phyloP scores from a whole-genome alignment of 2,329 filamentous ascomycete species.

The Leptographium flavum region DNA sequence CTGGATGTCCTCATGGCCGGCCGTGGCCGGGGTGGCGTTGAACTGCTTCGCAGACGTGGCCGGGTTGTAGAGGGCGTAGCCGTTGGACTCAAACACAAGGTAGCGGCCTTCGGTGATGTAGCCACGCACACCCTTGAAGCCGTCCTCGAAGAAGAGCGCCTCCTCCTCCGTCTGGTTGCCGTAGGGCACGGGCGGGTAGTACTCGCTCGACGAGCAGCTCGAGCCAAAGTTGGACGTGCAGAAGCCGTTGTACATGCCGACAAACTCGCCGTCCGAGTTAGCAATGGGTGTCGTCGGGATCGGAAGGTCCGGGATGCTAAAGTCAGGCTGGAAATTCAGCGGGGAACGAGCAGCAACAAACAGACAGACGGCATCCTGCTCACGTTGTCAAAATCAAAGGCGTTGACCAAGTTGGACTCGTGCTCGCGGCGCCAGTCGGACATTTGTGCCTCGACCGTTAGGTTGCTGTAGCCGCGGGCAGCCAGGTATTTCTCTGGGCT shows the following conservation, averaged over 20 bases:
- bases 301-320: conserved; percentile 30
- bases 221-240: conserved; percentile 22
- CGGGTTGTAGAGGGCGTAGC: conserved; percentile 28
- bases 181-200: conserved; percentile 28
- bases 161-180: conserved; percentile 21
- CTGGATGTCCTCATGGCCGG: conserved; percentile 22
- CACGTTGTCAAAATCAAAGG: conserved; percentile 15
- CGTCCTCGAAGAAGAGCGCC: conserved; percentile 30
- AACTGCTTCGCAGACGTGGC: conserved; percentile 9
- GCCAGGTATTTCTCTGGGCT: conserved; percentile 10
- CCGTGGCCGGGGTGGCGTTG: conserved; percentile 14
- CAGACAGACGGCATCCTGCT: not conserved
- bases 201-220: conserved; percentile 9
- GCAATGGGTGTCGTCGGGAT: conserved; percentile 26
- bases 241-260: conserved; percentile 27
- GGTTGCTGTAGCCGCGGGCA: conserved; percentile 18
- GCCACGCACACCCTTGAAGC: conserved; percentile 38
- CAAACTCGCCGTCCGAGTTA: conserved; percentile 25
- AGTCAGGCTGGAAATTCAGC: conserved; percentile 34
- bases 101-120: conserved; percentile 39
- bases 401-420: conserved; percentile 14
- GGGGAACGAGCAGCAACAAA: not conserved
- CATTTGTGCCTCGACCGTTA: conserved; percentile 11
- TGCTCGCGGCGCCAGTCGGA: conserved; percentile 15
- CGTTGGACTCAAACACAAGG: conserved; percentile 32